phyloP scores from a whole-genome alignment of 495 filamentous ascomycete species.

The Physcia stellaris region DNA sequence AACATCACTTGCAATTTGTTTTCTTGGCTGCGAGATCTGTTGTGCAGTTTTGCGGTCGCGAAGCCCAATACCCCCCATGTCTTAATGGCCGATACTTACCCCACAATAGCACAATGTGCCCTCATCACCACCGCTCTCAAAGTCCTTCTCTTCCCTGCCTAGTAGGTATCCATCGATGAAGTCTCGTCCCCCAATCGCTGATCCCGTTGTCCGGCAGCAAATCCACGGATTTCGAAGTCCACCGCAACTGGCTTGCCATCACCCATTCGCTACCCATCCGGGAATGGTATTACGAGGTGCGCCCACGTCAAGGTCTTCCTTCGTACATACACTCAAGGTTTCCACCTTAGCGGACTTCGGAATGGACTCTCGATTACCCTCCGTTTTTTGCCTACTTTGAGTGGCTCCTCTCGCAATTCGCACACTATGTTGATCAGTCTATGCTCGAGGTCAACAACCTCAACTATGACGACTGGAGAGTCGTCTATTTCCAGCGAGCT shows the following conservation, averaged over 20 bases:
- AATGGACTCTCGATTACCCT: slow-evolving; percentile 98
- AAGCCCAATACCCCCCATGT: too few relatives aligned
- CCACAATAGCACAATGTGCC: slow-evolving; percentile 75
- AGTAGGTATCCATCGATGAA: slow-evolving; percentile 45
- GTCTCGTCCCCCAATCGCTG: neutral
- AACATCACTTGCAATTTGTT: too few relatives aligned
- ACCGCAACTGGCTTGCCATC: slow-evolving; percentile 94
- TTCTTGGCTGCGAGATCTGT: too few relatives aligned
- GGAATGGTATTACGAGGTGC: slow-evolving; percentile 88
- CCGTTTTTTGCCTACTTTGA: slow-evolving; percentile 97
- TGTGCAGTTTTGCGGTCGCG: too few relatives aligned
- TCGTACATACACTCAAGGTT: slow-evolving; percentile 4
- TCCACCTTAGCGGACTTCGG: slow-evolving; percentile 66
- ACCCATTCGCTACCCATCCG: slow-evolving; percentile 76
- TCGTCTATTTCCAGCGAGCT: slow-evolving; percentile 79
- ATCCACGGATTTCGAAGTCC: slow-evolving; percentile 98
- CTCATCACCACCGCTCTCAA: slow-evolving; percentile 83
- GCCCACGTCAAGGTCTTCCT: neutral
- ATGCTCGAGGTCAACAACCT: slow-evolving; percentile 77
- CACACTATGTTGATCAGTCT: slow-evolving; percentile 57
- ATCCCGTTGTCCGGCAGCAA: slow-evolving; percentile 42
- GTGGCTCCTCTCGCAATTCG: slow-evolving; percentile 77
- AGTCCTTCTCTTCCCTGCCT: slow-evolving; percentile 85
- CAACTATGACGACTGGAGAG: slow-evolving; percentile 78
- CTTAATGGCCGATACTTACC: slow-evolving; percentile 69